Evolutionary conservation across 106 monocot genomes (phyloP), one percentile per base, ranked within the genome.

Genomic region (Ottelia alismoides): DNA sequence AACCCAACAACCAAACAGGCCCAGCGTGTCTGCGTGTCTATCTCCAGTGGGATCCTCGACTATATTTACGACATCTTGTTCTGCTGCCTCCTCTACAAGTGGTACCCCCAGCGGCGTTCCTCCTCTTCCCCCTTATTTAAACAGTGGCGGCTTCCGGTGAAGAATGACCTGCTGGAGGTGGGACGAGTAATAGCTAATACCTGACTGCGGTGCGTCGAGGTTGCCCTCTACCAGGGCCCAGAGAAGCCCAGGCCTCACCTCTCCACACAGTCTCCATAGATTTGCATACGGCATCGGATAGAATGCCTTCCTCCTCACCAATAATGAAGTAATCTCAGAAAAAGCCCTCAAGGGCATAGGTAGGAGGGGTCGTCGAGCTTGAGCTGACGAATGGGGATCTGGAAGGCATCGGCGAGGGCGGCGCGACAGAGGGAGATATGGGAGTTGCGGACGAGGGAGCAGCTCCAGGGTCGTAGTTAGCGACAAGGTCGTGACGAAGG

Each of bases 171-270:
- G 59, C 77, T 98, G 98, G 21, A 98, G 55, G 25, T 98, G 76
- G 18, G 89, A 74, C 0, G 82, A 85, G 46, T 90, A 98, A 61
- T 75, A 79, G 49, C 82, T 90, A n/a, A 60, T 19, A 10, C 90
- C 89, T 7, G 71, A 65, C 22, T 70, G 67, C 2, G 79, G 78
- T 18, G 71, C 74, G 22, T 86, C 82, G 25, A 46, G 1, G 17
- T 90, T 48, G 67, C 90, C 90, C 55, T 89, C 85, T 49, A 90
- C 85, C 67, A 98, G 62, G 18, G 48, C 51, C 85, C 89, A 90
- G 61, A 98, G 56, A 58, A 98, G 52, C 29, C 62, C 82, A 56
- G 19, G 90, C 66, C 55, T 62, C 35, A 46, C 89, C 85, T 6
- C 72, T 77, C 70, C 72, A 82, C 28, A 98, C 82, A 27, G 78